Conservation (phyloP, 2,329 filamentous ascomycete genomes). For the Colletotrichum trifolii region DNA sequence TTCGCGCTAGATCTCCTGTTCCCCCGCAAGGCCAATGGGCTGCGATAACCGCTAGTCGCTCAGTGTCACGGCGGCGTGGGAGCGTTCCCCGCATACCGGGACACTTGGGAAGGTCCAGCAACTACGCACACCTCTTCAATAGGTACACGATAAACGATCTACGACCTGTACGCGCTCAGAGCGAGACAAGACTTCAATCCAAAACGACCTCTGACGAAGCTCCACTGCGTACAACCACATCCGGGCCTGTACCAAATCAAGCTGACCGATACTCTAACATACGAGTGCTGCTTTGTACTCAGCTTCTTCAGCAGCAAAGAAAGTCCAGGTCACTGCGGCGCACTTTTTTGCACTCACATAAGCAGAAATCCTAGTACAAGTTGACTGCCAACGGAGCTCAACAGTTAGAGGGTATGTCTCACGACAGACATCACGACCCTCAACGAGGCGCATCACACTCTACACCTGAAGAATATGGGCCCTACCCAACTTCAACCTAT, state of each 20-base stretch:
- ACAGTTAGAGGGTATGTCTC: slow-evolving; percentile 58
- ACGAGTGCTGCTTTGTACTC: slow-evolving; percentile 21
- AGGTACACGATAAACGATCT: slow-evolving; percentile 13
- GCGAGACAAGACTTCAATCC: not conserved
- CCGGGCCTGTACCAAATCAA: too few species aligned
- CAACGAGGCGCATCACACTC: slow-evolving; percentile 40
- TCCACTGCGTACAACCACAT: not conserved
- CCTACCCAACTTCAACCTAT: slow-evolving; percentile 41
- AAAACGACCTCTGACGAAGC: slow-evolving; percentile 17
- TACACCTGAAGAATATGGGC: slow-evolving; percentile 50
- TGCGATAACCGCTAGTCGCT: slow-evolving; percentile 64
- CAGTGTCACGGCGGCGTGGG: slow-evolving; percentile 69
- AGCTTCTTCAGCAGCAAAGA: slow-evolving; percentile 6
- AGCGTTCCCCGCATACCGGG: slow-evolving; percentile 67
- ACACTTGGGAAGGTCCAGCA: slow-evolving; percentile 40
- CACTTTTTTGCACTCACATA: not conserved
- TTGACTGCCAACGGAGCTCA: slow-evolving; percentile 22
- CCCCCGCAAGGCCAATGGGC: slow-evolving; percentile 62
- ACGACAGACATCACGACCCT: slow-evolving; percentile 56
- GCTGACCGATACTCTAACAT: slow-evolving; percentile 15
- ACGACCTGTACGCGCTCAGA: not conserved
- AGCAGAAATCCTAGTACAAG: not conserved
- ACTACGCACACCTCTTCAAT: slow-evolving; percentile 13
- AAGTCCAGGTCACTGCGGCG: slow-evolving; percentile 4
- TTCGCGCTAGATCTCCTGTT: slow-evolving; percentile 20